These are phyloP conservation scores for Ajuga reptans DNA, from an alignment of 305 asterid species.

Conservation along the genomic window DNA sequence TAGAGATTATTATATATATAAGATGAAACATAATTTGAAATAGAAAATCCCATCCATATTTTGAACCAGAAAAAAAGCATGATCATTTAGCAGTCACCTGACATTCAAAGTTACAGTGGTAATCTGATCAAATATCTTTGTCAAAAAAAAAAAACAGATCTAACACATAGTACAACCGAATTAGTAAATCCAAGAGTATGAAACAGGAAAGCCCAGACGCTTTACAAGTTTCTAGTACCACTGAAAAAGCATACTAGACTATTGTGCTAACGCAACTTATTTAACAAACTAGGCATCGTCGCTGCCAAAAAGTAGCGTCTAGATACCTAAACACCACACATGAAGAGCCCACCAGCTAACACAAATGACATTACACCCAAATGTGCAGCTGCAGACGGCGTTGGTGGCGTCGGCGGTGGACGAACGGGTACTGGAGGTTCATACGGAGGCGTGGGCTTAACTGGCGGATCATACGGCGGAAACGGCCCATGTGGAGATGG, in stretches of 20 bases:
- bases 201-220: not conserved
- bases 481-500: not conserved
- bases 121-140: no score
- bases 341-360: constrained; percentile 18
- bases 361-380: constrained; percentile 1
- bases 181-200: not conserved
- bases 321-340: constrained; percentile 17
- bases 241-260: not conserved
- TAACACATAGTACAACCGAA: not conserved
- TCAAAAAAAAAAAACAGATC: no score
- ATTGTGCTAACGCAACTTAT: not conserved
- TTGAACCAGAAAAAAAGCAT: no score
- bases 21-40: no score
- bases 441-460: constrained; percentile 16
- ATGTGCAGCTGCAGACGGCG: constrained; percentile 17
- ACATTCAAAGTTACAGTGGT: no score
- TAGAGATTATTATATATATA: no score
- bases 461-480: not conserved
- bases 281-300: not conserved
- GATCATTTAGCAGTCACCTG: no score
- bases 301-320: constrained; percentile 11
- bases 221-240: not conserved
- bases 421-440: not conserved
- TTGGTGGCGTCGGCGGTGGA: constrained; percentile 3
- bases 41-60: no score